Evolutionary conservation across 2,329 filamentous ascomycete genomes (phyloP), one percentile per base, ranked within the genome.

Genomic region (Microcyclospora tardicrescens): DNA sequence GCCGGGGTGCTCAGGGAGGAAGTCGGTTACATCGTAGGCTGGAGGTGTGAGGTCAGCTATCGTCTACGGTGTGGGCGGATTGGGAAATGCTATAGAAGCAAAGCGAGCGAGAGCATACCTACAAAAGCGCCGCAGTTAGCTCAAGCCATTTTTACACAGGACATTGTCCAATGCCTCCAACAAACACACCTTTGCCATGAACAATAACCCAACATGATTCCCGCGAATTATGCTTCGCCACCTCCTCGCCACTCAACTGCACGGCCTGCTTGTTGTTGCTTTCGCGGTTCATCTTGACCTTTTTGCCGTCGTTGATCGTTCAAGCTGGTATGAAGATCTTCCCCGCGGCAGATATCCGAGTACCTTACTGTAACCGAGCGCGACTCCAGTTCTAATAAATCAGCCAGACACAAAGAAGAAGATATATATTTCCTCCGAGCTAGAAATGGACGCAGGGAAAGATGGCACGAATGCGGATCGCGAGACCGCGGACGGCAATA

Each of bases 151-250:
- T 24, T 24, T 24, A 24, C 19, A 24, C 19, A 24, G 8, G 19
- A 24, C 19, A 8, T 24, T 8, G 19, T 8, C 8, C 8, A 8
- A 24, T 24, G 19, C 19, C 8, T 24, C 8, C 8, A 24, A n/a
- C n/a, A 8, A 24, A 24, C 19, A 24, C 19, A 24, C 19, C 84
- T 48, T 84, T 75, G 50, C 81, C 83, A 60, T 93, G 89, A 16
- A 95, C 71, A 38, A 87, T 72, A 2, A 94, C 84, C 86, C 86
- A 94, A 65, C 86, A 93, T 36, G 84, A 89, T 51, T 93, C 77
- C 53, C 74, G 73, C 52, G 69, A 80, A 64, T 81, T 81, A 68
- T 96, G 89, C 66, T 85, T 68, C 39, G 76, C 75, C 42, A 84
- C 64, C 43, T 77, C 69, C 32, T 69, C 64, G 48, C 64, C 65